These are phyloP conservation scores for Trichoderma afroharzianum DNA, from an alignment of 2,329 filamentous ascomycete species.

Conservation along the genomic window DNA sequence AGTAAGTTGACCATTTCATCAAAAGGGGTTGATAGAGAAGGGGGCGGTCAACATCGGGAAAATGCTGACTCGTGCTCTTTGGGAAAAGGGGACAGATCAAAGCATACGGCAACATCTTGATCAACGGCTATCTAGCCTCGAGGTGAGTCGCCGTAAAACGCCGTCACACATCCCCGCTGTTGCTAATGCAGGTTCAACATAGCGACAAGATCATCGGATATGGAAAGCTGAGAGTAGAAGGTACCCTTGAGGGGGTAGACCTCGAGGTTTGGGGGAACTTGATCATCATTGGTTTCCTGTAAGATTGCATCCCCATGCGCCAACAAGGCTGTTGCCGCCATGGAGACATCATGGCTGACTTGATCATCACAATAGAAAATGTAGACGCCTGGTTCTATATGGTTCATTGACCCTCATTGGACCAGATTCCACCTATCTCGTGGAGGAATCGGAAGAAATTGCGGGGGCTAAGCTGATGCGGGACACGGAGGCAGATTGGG, in stretches of 20 bases:
- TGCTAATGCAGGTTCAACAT: neutral
- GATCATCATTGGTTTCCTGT: slow-evolving; percentile 44
- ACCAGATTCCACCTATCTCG: slow-evolving; percentile 41
- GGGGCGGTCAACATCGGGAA: slow-evolving; percentile 16
- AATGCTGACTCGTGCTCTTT: neutral
- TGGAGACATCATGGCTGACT: neutral
- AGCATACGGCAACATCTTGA: slow-evolving; percentile 44
- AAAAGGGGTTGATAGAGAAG: slow-evolving; percentile 30
- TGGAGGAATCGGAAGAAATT: slow-evolving; percentile 41
- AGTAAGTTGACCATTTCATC: slow-evolving; percentile 31
- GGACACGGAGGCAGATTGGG: slow-evolving; percentile 41
- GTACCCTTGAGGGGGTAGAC: slow-evolving; percentile 40
- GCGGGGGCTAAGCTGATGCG: slow-evolving; percentile 42
- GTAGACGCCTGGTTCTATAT: slow-evolving; percentile 42
- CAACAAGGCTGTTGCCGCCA: neutral
- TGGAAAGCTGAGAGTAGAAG: slow-evolving; percentile 43
- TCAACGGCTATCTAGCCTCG: slow-evolving; percentile 38
- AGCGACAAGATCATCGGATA: slow-evolving; percentile 46
- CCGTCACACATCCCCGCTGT: neutral
- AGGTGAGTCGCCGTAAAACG: slow-evolving; percentile 30
- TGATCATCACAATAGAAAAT: slow-evolving; percentile 31
- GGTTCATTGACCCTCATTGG: slow-evolving; percentile 46
- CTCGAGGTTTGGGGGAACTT: slow-evolving; percentile 48
- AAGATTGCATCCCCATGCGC: slow-evolving; percentile 20
- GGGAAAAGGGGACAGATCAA: slow-evolving; percentile 40